Percentiles rank a stretch among this genome's conserved stretches.
phyloP scores from a whole-genome alignment of 805 yeast genomes.

The Ogataea philodendri region DNA sequence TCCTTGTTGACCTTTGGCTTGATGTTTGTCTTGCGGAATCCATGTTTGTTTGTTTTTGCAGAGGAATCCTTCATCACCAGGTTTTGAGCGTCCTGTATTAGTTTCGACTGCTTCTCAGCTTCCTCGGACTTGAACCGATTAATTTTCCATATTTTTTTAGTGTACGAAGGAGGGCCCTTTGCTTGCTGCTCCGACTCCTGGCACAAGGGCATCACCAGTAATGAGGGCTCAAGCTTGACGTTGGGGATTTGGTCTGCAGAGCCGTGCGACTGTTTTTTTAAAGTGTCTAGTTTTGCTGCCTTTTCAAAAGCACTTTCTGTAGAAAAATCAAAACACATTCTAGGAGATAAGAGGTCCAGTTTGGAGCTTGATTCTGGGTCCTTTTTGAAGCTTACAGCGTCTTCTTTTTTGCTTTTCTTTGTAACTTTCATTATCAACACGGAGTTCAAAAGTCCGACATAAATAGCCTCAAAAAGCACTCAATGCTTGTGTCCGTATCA shows the following conservation, averaged over 20 bases:
- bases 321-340: neutral
- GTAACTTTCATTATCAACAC: constrained; percentile 5
- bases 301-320: neutral
- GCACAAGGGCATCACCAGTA: neutral
- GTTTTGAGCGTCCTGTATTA: constrained; percentile 29
- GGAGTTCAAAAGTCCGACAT: constrained; percentile 1
- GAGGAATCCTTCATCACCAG: constrained; percentile 18
- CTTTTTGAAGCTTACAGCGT: neutral
- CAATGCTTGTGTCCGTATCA: no score
- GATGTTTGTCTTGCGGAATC: constrained; percentile 27
- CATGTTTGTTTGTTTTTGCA: constrained; percentile 27
- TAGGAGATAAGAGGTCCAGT: neutral
- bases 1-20: constrained; percentile 34
- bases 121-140: constrained; percentile 33
- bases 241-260: neutral
- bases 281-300: neutral
- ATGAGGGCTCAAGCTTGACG: constrained; percentile 1
- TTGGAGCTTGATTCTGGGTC: neutral
- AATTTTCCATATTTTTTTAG: constrained; percentile 32
- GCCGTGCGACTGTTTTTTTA: neutral
- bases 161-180: constrained; percentile 13
- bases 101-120: constrained; percentile 33
- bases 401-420: constrained; percentile 6
- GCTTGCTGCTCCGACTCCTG: neutral
- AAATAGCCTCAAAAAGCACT: neutral